Evolutionary conservation across 2,329 filamentous ascomycete species (phyloP).

Genomic region (Fusarium globosum): DNA sequence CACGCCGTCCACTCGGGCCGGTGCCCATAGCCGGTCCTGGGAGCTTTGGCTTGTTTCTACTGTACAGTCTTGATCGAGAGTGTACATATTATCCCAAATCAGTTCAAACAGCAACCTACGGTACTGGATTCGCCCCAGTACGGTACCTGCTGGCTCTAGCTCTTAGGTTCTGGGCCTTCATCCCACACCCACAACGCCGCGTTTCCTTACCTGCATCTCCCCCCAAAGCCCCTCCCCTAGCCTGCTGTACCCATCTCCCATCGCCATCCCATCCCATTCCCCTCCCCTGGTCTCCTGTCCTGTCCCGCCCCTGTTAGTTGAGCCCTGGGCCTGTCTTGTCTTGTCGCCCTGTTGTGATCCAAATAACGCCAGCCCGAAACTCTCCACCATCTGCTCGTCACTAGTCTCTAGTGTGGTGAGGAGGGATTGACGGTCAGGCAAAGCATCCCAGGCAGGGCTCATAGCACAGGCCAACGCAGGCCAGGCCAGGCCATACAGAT

Average conservation of each 20-base stretch:
- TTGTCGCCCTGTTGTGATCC: constrained; percentile 44
- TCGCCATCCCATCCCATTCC: not conserved
- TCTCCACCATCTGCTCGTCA: constrained; percentile 41
- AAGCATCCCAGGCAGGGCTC: constrained; percentile 11
- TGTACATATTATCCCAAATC: not conserved
- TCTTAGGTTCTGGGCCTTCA: constrained; percentile 39
- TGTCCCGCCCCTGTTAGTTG: constrained; percentile 35
- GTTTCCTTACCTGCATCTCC: constrained; percentile 45
- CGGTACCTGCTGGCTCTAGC: constrained; percentile 4
- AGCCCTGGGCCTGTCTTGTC: constrained; percentile 25
- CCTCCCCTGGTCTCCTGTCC: not conserved
- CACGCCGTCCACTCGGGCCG: constrained; percentile 30
- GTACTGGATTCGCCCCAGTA: constrained; percentile 15
- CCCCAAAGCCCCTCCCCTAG: not conserved
- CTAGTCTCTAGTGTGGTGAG: constrained; percentile 28
- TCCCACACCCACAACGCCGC: constrained; percentile 41
- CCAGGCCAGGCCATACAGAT: not conserved
- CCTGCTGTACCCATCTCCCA: constrained; percentile 4
- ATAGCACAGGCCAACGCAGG: not conserved
- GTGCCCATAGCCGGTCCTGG: constrained; percentile 21
- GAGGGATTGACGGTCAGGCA: constrained; percentile 35
- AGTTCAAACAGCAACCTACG: not conserved
- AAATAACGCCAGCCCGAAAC: constrained; percentile 44
- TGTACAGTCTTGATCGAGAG: not conserved
- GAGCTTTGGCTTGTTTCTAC: constrained; percentile 7